Conservation (phyloP, 176 grass and related monocot genomes). For the Puccinellia tenuiflora region DNA sequence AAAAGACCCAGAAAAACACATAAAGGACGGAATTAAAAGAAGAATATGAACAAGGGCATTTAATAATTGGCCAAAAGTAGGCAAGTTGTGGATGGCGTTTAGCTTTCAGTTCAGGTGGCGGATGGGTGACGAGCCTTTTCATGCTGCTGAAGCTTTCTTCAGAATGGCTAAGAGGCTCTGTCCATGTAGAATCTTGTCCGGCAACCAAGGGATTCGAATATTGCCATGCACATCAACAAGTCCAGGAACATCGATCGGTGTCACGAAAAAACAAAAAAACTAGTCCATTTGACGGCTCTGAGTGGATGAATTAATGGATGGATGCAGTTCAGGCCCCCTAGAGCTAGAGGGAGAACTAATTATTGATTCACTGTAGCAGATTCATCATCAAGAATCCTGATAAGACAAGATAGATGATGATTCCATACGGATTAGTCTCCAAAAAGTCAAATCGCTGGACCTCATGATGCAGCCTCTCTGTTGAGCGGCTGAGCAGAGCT, state of each 20-base stretch:
- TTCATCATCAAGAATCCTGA: constrained; percentile 17
- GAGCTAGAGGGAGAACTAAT: background rate
- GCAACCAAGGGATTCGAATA: constrained; percentile 20
- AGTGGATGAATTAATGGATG: constrained; percentile 12
- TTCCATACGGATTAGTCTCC: background rate
- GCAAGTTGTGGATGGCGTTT: constrained; percentile 34
- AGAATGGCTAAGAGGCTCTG: constrained; percentile 19
- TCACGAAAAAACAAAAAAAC: constrained; percentile 35
- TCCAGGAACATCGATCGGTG: constrained; percentile 21
- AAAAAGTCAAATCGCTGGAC: constrained; percentile 16
- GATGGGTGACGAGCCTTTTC: constrained; percentile 18
- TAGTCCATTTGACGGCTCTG: constrained; percentile 12
- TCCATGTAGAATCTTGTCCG: constrained; percentile 31
- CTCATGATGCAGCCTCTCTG: background rate
- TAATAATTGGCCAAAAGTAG: constrained; percentile 45
- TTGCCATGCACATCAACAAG: constrained; percentile 29
- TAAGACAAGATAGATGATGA: background rate
- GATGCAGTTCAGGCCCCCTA: constrained; percentile 1
- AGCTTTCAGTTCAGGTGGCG: constrained; percentile 38
- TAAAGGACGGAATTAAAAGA: background rate
- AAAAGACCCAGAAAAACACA: background rate
- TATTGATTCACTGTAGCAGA: background rate
- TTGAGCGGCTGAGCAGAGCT: background rate
- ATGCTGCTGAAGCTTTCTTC: constrained; percentile 19
- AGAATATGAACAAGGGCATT: constrained; percentile 11